phyloP scores from a whole-genome alignment of 352 stramenopile genomes.

The Phytophthora podocarpi region DNA sequence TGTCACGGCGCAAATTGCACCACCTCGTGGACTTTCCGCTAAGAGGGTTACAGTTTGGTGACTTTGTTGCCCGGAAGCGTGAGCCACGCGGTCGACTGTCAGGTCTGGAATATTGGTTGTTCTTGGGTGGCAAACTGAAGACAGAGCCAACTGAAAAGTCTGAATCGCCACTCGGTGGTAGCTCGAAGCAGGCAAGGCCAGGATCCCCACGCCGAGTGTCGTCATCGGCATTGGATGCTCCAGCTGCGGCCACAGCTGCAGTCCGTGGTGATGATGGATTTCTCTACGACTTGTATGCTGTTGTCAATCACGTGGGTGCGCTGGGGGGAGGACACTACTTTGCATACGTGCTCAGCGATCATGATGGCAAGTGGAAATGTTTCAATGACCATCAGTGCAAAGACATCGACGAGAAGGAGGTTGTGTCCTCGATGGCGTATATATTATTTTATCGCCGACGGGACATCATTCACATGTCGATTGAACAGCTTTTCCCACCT shows the following conservation, averaged over 20 bases:
- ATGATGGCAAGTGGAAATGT: slow-evolving; percentile 96
- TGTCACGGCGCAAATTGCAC: slow-evolving; percentile 93
- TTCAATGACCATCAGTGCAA: slow-evolving; percentile 97
- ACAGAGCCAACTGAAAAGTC: slow-evolving; percentile 9
- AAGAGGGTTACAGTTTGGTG: slow-evolving; percentile 89
- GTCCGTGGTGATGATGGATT: slow-evolving; percentile 58
- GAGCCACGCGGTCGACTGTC: slow-evolving; percentile 47
- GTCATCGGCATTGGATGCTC: slow-evolving; percentile 55
- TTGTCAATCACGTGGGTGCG: slow-evolving; percentile 98
- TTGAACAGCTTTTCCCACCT: slow-evolving; percentile 82
- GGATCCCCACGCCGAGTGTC: slow-evolving; percentile 20
- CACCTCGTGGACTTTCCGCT: slow-evolving; percentile 97
- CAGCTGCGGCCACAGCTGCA: slow-evolving; percentile 60
- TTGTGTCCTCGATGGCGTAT: slow-evolving; percentile 88
- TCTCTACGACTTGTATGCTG: slow-evolving; percentile 96
- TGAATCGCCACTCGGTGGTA: slow-evolving; percentile 12
- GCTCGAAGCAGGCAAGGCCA: slow-evolving; percentile 9
- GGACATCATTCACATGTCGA: slow-evolving; percentile 64
- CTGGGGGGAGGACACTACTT: slow-evolving; percentile 97
- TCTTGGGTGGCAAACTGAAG: slow-evolving; percentile 77
- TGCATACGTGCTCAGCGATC: slow-evolving; percentile 80
- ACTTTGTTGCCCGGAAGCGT: slow-evolving; percentile 76
- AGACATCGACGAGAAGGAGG: slow-evolving; percentile 87
- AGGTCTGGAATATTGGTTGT: slow-evolving; percentile 72
- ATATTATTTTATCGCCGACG: slow-evolving; percentile 91